phyloP scores from a whole-genome alignment of 176 grass and related monocot species.

The Thinopyrum elongatum region DNA sequence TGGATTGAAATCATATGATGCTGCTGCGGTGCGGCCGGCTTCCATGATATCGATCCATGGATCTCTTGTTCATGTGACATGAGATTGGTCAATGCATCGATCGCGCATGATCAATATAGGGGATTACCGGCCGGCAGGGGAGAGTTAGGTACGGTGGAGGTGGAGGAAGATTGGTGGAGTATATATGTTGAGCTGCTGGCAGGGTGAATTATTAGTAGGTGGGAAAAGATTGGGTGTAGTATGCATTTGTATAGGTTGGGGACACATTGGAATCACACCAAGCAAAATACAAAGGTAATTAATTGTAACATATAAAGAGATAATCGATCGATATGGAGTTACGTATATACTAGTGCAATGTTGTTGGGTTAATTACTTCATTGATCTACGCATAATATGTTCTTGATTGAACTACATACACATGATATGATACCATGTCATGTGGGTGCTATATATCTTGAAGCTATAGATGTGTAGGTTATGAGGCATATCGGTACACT shows the following conservation, averaged over 20 bases:
- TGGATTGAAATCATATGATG: background rate
- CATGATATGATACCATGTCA: conserved; percentile 13
- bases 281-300: conserved; percentile 29
- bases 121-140: background rate
- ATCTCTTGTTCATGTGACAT: conserved; percentile 28
- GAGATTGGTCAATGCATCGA: background rate
- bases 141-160: background rate
- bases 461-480: conserved; percentile 33
- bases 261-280: conserved; percentile 25
- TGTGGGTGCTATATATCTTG: conserved; percentile 1
- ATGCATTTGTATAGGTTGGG: conserved; percentile 36
- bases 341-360: conserved; percentile 27
- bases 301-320: conserved; percentile 56
- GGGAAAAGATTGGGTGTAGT: conserved; percentile 6
- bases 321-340: background rate
- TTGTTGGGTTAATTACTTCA: conserved; percentile 9
- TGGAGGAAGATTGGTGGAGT: conserved; percentile 7
- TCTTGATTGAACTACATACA: conserved; percentile 5
- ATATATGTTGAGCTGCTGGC: conserved; percentile 32
- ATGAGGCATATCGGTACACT: background rate
- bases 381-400: conserved; percentile 19
- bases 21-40: too few relatives aligned
- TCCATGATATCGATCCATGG: background rate
- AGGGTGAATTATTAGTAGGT: conserved; percentile 47
- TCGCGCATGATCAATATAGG: conserved; percentile 13